Evolutionary conservation across 2,329 filamentous ascomycete species (phyloP), one percentile per base, ranked within the genome.

Genomic region (Alternaria sp.): DNA sequence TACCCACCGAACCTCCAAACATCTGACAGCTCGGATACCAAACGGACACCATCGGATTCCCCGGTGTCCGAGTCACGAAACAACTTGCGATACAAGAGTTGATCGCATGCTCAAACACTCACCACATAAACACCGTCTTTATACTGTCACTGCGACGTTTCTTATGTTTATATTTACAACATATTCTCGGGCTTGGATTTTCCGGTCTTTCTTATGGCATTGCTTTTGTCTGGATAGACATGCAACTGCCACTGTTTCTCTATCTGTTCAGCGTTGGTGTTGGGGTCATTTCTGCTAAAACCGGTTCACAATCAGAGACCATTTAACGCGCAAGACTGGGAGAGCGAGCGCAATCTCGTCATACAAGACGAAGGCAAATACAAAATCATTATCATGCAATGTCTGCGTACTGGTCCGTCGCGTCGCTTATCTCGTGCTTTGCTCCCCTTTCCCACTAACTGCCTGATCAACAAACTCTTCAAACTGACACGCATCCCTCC

Each of bases 91-190:
- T 48, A 18, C 46, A 30, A 24, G 34, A 22, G 1, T 9, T 36
- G 16, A 24, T 49, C 32, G 46, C 32, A 38, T 36, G 32, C 16
- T 36, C 32, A 54, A 41, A 34, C 53, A 43, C 11, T 44, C 24
- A 1, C 24, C 38, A 51, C 20, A 8, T 39, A 20, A 26, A 12
- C 42, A 18, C 28, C 9, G 32, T 28, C n/a, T 38, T 42, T 20
- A 56, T 26, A 47, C 30, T 43, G 60, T 63, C 57, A 49, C 48
- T 51, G 57, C 60, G 48, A 54, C 57, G 48, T 49, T 60, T 60
- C 52, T 54, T 60, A 48, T 63, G 51, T 60, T 47, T 30, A 52
- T 55, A 56, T 57, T 51, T 51, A 51, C 28, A 24, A 38, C 3
- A 20, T 18, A 7, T 49, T 22, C 28, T 49, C 30, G 24, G 52